Percentiles rank a stretch among this genome's conserved stretches.
Evolutionary conservation across 257 asterid species (phyloP).

Genomic region (Jacaranda mimosifolia): DNA sequence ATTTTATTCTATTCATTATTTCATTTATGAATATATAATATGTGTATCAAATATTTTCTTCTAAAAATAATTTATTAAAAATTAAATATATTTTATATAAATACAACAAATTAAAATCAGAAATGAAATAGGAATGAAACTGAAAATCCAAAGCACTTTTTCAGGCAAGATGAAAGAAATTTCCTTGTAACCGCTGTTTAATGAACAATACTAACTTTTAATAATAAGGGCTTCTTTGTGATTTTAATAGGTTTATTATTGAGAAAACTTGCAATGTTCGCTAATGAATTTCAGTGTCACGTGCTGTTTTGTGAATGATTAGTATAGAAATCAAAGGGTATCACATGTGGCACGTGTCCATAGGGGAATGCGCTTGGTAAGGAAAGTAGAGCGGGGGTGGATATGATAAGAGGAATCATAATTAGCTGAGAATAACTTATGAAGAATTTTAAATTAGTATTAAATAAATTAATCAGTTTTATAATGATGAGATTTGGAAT

Average conservation of each 20-base stretch:
- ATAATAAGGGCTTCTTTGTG: not conserved
- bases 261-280: not conserved
- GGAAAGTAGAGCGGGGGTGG: conserved; percentile 23
- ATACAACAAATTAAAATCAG: too few species aligned
- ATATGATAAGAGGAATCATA: conserved; percentile 35
- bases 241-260: not conserved
- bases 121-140: too few species aligned
- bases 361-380: conserved; percentile 32
- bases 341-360: conserved; percentile 42
- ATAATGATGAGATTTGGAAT: conserved; percentile 29
- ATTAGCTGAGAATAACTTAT: conserved; percentile 36
- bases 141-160: too few species aligned
- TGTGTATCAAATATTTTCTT: too few species aligned
- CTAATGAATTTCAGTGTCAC: conserved; percentile 19
- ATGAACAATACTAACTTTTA: not conserved
- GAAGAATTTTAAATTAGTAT: conserved; percentile 8
- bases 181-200: conserved; percentile 19
- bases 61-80: too few species aligned
- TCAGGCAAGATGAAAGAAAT: conserved; percentile 6
- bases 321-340: conserved; percentile 24
- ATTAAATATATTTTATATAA: too few species aligned
- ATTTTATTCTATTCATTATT: too few species aligned
- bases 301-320: conserved; percentile 28
- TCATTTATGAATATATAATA: too few species aligned
- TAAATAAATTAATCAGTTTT: conserved; percentile 18